phyloP scores from a whole-genome alignment of 306 rosid species.

The Trifolium fragiferum region DNA sequence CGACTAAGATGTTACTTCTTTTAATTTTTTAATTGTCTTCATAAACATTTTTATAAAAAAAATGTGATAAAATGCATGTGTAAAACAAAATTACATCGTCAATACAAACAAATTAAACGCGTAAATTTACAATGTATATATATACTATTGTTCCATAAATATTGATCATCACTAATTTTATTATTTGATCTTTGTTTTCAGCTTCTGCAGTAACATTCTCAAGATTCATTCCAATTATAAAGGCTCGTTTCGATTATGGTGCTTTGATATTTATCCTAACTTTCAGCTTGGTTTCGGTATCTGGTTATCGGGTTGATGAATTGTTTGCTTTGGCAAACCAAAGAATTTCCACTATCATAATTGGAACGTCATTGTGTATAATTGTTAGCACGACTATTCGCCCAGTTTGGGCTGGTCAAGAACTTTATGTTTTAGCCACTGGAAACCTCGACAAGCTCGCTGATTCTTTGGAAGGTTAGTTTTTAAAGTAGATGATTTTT shows the following conservation, averaged over 20 bases:
- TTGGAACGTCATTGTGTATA: conserved; percentile 71
- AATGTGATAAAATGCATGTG: too few species aligned
- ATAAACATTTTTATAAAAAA: too few species aligned
- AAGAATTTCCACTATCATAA: conserved; percentile 67
- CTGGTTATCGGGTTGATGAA: conserved; percentile 66
- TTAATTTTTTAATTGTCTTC: too few species aligned
- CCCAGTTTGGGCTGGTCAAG: conserved; percentile 94
- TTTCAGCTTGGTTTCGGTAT: conserved; percentile 73
- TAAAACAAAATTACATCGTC: too few species aligned
- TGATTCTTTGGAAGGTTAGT: conserved; percentile 66
- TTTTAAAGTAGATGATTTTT: background rate
- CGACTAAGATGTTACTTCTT: too few species aligned
- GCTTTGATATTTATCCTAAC: conserved; percentile 83
- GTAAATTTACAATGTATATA: too few species aligned
- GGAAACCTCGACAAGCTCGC: conserved; percentile 78
- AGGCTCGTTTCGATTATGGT: conserved; percentile 85
- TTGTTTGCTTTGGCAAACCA: conserved; percentile 56
- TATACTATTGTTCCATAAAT: too few species aligned
- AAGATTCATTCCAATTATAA: conserved; percentile 79
- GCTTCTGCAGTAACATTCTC: conserved; percentile 87
- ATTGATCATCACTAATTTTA: background rate
- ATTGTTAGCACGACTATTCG: conserved; percentile 55
- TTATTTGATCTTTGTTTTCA: conserved; percentile 40
- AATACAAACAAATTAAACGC: too few species aligned
- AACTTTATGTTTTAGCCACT: conserved; percentile 59